Evolutionary conservation across 169 alveolate species (phyloP), one percentile per base, ranked within the genome.

Genomic region (Eimeria tenella): DNA sequence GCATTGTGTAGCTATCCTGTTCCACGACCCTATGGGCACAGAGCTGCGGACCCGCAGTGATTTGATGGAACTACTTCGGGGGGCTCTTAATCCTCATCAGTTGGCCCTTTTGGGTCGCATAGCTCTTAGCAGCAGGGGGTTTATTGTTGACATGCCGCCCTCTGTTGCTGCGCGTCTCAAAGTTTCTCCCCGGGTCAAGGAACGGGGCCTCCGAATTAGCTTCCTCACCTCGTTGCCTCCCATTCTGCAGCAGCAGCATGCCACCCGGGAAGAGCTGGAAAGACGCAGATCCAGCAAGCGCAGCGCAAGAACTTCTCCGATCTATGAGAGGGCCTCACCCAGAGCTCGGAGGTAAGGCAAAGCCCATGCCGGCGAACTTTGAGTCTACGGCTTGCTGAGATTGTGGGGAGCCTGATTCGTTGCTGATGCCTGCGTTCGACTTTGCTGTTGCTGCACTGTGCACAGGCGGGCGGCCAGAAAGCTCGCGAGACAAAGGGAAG

Each of bases 21-120:
- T 90, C 63, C 62, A 63, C 21, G 94, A 90, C 68, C 94, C 94
- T 11, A 17, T 79, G 55, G 52, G 53, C 4, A 60, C 65, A 71
- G 60, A 7, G 1, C 21, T 90, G 8, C 31, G 53, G 60, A 56
- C 82, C 25, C 71, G 75, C 42, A 60, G 68, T 4, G 71, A 60
- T 50, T 50, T 90, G 53, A 81, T 75, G 70, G 49, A 52, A 70
- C 71, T 74, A 50, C 89, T 74, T 21, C 55, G 81, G 23, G 79
- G 58, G 68, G 90, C 42, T 4, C 83, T 74, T 3, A 23, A 19
- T n/a, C 83, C 19, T 56, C 90, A 31, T 17, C 90, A 56, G 90
- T 31, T n/a, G 74, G 11, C 74, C 31, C 77, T n/a, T 6, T 4
- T 88, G 11, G 94, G 87, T 21, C 86, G 94, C 13, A 73, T 88